Conservation (phyloP, 768 basidiomycete species). For the Vararia minispora region DNA sequence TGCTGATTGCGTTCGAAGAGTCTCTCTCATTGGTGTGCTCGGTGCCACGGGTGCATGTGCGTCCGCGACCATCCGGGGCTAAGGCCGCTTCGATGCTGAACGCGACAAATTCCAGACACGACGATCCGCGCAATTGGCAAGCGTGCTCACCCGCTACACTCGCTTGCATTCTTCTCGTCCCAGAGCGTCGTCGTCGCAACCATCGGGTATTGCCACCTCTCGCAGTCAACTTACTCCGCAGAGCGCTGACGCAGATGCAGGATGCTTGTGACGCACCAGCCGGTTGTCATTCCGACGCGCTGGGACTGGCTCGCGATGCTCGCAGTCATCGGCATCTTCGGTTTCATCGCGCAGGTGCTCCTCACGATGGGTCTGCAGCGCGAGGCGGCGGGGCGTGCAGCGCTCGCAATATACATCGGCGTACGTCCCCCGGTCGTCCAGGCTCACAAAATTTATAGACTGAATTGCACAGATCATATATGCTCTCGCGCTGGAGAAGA, state of each 20-base stretch:
- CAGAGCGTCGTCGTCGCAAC: conserved; percentile 36
- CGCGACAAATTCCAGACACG: conserved; percentile 28
- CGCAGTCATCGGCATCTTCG: conserved; percentile 39
- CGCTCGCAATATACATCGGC: conserved; percentile 50
- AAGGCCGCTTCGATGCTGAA: not conserved
- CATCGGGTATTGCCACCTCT: conserved; percentile 17
- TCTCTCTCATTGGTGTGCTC: conserved; percentile 54
- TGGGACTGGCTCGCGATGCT: conserved; percentile 35
- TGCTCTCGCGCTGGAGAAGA: conserved; percentile 48
- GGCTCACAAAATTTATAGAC: not conserved
- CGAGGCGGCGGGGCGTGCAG: conserved; percentile 53
- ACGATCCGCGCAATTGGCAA: conserved; percentile 60
- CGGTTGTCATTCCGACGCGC: conserved; percentile 34
- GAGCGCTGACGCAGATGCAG: conserved; percentile 17
- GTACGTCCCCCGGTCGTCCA: conserved; percentile 18
- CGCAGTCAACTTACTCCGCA: not conserved
- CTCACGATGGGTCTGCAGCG: conserved; percentile 53
- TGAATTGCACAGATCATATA: conserved; percentile 47
- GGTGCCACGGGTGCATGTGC: conserved; percentile 61
- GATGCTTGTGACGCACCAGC: conserved; percentile 30
- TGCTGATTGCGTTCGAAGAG: conserved; percentile 22
- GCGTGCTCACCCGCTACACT: conserved; percentile 65
- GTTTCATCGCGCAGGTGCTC: conserved; percentile 38
- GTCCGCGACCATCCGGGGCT: conserved; percentile 15
- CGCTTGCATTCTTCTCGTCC: conserved; percentile 53